A percentile compares a stretch with the other conserved stretches of the same genome.
Evolutionary conservation across 192 early-diverging fungal genomes (phyloP).

Genomic region (Backusella westeae): DNA sequence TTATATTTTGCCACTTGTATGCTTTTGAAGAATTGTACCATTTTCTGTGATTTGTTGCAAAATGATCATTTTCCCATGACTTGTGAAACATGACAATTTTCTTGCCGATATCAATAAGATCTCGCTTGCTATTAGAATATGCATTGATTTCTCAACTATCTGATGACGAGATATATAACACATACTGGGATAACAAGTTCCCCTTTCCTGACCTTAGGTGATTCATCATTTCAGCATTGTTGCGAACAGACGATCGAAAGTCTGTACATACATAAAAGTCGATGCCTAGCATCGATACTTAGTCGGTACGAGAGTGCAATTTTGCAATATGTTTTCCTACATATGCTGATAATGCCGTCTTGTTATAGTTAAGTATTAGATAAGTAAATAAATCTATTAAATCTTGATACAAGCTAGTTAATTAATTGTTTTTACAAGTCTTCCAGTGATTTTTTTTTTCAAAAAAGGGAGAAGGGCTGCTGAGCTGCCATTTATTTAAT

Average conservation of each 20-base stretch:
- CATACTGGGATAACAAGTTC: slow-evolving; percentile 50
- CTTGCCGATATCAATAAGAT: slow-evolving; percentile 37
- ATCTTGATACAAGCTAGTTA: no score
- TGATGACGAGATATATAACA: slow-evolving; percentile 38
- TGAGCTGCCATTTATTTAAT: no score
- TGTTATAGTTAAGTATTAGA: no score
- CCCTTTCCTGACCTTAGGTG: slow-evolving; percentile 39
- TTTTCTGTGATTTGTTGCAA: slow-evolving; percentile 45
- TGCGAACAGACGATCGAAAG: slow-evolving; percentile 36
- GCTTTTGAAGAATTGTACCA: slow-evolving; percentile 38
- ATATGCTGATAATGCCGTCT: slow-evolving; percentile 20
- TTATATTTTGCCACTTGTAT: slow-evolving; percentile 50
- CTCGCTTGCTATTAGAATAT: slow-evolving; percentile 41
- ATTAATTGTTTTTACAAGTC: no score
- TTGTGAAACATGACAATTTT: slow-evolving; percentile 54
- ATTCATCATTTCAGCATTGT: slow-evolving; percentile 30
- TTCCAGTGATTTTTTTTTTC: no score
- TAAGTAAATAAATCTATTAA: no score
- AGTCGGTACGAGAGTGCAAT: slow-evolving; percentile 35
- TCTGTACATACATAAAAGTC: slow-evolving; percentile 53
- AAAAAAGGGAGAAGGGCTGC: no score
- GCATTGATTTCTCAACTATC: slow-evolving; percentile 42
- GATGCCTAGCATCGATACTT: slow-evolving; percentile 51
- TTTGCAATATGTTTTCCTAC: slow-evolving; percentile 45
- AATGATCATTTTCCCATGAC: slow-evolving; percentile 44